A percentile compares a stretch with the other conserved stretches of the same genome.
phyloP scores from a whole-genome alignment of 2,329 filamentous ascomycete species.

The Orbilia oligospora region DNA sequence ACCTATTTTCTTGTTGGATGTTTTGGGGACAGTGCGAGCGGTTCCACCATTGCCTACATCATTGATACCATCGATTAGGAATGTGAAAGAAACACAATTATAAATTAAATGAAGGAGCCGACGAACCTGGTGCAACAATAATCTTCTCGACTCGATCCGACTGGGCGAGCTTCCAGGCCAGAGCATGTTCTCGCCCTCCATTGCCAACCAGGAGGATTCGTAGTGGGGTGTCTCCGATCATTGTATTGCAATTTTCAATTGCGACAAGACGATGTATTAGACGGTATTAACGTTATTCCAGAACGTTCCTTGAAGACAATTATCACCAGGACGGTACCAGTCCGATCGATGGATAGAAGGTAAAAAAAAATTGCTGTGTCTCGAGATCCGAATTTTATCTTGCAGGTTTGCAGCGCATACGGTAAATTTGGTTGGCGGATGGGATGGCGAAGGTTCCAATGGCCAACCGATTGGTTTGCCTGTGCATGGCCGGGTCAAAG shows the following conservation, averaged over 20 bases:
- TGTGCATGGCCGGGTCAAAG: constrained; percentile 39
- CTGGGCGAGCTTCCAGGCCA: constrained; percentile 93
- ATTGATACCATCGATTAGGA: background rate
- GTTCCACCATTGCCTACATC: constrained; percentile 88
- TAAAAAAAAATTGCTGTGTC: background rate
- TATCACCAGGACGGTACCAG: constrained; percentile 14
- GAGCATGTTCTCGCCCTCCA: constrained; percentile 92
- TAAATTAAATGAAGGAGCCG: background rate
- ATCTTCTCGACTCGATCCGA: constrained; percentile 84
- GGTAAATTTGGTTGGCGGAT: constrained; percentile 5
- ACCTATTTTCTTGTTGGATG: constrained; percentile 80
- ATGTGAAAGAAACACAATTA: background rate
- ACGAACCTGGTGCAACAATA: constrained; percentile 71
- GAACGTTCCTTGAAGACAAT: background rate
- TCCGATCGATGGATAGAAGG: background rate
- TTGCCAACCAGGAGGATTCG: constrained; percentile 90
- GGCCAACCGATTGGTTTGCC: background rate
- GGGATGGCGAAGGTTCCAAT: constrained; percentile 4
- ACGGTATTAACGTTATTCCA: background rate
- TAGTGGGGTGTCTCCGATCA: constrained; percentile 67
- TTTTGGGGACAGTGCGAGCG: constrained; percentile 76
- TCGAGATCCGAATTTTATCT: constrained; percentile 2
- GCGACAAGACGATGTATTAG: background rate
- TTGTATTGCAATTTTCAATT: constrained; percentile 2
- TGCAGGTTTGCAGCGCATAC: constrained; percentile 22